These are phyloP conservation scores for Blastobotrys ciferrii DNA, from an alignment of 1,139 yeast genomes.

Conservation along the genomic window DNA sequence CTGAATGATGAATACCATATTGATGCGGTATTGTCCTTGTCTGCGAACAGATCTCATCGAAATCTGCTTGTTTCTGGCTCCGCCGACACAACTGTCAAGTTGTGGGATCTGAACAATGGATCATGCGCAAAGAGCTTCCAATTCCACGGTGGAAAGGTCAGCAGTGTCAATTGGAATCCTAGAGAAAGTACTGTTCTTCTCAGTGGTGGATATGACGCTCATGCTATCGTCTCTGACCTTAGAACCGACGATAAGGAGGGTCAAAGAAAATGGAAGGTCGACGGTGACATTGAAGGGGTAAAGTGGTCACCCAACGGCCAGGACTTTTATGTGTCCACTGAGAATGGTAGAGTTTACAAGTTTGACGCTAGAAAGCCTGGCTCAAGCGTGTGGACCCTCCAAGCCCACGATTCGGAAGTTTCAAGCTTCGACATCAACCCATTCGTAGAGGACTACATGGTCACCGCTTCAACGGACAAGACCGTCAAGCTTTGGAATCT, in stretches of 20 bases:
- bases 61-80: conserved; percentile 90
- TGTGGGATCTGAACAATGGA: conserved; percentile 86
- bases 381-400: conserved; percentile 86
- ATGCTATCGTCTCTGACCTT: conserved; percentile 78
- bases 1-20: conserved; percentile 82
- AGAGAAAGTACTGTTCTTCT: conserved; percentile 73
- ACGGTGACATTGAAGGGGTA: conserved; percentile 81
- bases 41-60: conserved; percentile 80
- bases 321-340: conserved; percentile 85
- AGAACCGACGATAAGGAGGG: conserved; percentile 71
- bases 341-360: conserved; percentile 83
- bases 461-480: conserved; percentile 89
- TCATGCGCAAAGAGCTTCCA: conserved; percentile 55
- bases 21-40: conserved; percentile 85
- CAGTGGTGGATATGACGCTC: conserved; percentile 91
- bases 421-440: conserved; percentile 73
- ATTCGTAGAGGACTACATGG: conserved; percentile 69
- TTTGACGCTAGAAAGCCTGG: conserved; percentile 73
- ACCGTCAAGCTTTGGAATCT: conserved; percentile 81
- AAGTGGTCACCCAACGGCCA: conserved; percentile 65
- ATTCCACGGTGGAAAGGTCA: conserved; percentile 75
- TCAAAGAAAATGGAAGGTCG: conserved; percentile 60
- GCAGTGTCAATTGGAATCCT: conserved; percentile 84
- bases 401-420: conserved; percentile 95
- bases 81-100: conserved; percentile 90